A percentile compares a stretch with the other conserved stretches of the same genome.
Evolutionary conservation across 225 moss, liverwort and hornwort genomes (phyloP).

Genomic region (Sphagnum contortum): DNA sequence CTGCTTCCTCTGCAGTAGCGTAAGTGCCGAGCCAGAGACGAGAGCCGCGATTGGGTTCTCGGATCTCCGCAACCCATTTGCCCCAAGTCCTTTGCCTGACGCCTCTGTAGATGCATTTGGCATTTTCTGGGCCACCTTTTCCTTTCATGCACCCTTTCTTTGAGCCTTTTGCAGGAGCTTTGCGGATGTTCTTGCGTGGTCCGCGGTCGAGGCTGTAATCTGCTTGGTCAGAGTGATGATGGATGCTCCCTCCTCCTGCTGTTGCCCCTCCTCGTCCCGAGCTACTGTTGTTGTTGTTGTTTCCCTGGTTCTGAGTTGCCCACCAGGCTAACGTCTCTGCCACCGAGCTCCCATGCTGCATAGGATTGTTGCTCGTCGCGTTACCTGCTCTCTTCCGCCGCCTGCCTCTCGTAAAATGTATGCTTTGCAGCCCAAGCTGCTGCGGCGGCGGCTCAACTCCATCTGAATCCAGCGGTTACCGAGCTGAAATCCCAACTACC

Average conservation of each 20-base stretch:
- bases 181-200: conserved; percentile 41
- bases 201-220: conserved; percentile 14
- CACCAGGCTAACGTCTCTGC: conserved; percentile 57
- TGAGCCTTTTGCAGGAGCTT: conserved; percentile 59
- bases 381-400: conserved; percentile 35
- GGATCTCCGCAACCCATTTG: conserved; percentile 66
- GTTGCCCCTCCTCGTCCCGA: conserved; percentile 6
- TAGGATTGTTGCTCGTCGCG: conserved; percentile 14
- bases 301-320: conserved; percentile 29
- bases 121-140: conserved; percentile 67
- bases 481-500: not conserved
- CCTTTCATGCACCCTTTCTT: conserved; percentile 80
- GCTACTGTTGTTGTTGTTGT: not conserved
- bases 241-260: not conserved
- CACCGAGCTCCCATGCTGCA: conserved; percentile 42
- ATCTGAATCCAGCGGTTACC: conserved; percentile 33
- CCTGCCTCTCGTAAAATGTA: conserved; percentile 49
- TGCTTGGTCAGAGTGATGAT: not conserved
- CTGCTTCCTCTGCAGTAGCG: conserved; percentile 61
- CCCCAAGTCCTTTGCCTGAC: conserved; percentile 65
- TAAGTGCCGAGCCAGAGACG: conserved; percentile 67
- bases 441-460: conserved; percentile 17
- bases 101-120: conserved; percentile 49
- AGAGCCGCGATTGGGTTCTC: conserved; percentile 56
- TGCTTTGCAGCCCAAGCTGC: conserved; percentile 59